A percentile compares a stretch with the other conserved stretches of the same genome.
Conservation (phyloP, 2,329 filamentous ascomycete genomes). For the Alternaria hordeiaustralica region DNA sequence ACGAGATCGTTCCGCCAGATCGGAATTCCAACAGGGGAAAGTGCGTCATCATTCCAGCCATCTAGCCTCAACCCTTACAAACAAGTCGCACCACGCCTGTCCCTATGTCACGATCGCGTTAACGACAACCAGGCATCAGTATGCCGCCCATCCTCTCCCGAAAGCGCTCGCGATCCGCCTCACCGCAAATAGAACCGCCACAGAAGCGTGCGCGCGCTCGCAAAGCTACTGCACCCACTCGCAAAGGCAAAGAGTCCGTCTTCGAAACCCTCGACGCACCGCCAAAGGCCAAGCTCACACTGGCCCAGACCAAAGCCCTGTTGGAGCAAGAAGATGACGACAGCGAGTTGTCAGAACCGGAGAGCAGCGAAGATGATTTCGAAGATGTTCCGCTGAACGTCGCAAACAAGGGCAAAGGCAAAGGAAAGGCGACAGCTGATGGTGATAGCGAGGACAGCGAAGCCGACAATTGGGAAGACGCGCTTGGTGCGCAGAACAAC, state of each 20-base stretch:
- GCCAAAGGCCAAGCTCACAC: constrained; percentile 40
- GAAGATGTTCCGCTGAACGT: constrained; percentile 53
- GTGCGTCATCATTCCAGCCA: constrained; percentile 34
- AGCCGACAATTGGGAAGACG: constrained; percentile 51
- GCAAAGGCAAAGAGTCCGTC: constrained; percentile 47
- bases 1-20: constrained; percentile 28
- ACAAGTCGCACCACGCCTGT: not conserved
- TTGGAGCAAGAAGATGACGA: constrained; percentile 51
- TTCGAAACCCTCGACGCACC: constrained; percentile 55
- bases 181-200: constrained; percentile 50
- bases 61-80: not conserved
- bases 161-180: constrained; percentile 65
- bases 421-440: constrained; percentile 46
- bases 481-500: constrained; percentile 45
- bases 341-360: constrained; percentile 49
- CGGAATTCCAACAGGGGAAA: constrained; percentile 17
- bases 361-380: constrained; percentile 56
- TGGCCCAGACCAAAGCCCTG: constrained; percentile 45
- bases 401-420: constrained; percentile 49
- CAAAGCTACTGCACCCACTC: constrained; percentile 23
- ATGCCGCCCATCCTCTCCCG: constrained; percentile 75
- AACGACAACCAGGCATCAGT: not conserved
- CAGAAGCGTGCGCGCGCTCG: constrained; percentile 32
- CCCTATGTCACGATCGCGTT: constrained; percentile 5
- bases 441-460: constrained; percentile 47